Base-by-base conservation (phyloP, 2,329 filamentous ascomycete genomes). In the Aaosphaeria arxii region DNA sequence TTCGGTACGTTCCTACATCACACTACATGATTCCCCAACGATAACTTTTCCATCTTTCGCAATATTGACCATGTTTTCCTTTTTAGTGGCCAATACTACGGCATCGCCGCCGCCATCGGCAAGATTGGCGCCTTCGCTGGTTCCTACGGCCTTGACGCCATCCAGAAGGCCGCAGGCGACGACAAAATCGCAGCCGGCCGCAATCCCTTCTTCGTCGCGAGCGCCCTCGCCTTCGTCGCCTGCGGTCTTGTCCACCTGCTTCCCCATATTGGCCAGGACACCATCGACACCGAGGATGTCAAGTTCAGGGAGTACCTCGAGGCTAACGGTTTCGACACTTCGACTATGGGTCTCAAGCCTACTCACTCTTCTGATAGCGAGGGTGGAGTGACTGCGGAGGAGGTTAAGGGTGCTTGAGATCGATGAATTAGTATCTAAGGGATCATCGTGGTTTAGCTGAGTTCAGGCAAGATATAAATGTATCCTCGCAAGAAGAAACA, bases 121-220 rank as follows among this genome's bases (percentile, higher is more conserved):
- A 91, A 91, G 70, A 80, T 91, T 35, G 86, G 86, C 43, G 91
- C 90, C 3, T 96, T 96, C 58, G 83, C 95, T 6, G 91, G 91
- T 7, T 89, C 87, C 1, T 91, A 88, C 59, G 84, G 94, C 9
- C 90, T 94, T 63, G 86, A 87, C 0, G 81, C 90, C 50, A 72
- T 80, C 17, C 77, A 72, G 47, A 66, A 59, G 30, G 59, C 62
- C 30, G 68, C 67, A 2, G 64, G 67, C 6, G 55, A 62, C n/a
- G 64, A 67, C 43, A 45, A 54, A 32, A 61, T 64, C 17, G 65
- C 81, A 17, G 77, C 78, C 5, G 89, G 89, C 1, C 90, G 96
- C 65, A 90, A 95, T 57, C 91, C 91, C 0, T 96, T 96, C 74
- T 96, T 85, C 69, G 89, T 96, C n/a, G 86, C 85, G 2, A 87